phyloP scores from a whole-genome alignment of 345 rosid species.

The Dipteronia dyeriana region DNA sequence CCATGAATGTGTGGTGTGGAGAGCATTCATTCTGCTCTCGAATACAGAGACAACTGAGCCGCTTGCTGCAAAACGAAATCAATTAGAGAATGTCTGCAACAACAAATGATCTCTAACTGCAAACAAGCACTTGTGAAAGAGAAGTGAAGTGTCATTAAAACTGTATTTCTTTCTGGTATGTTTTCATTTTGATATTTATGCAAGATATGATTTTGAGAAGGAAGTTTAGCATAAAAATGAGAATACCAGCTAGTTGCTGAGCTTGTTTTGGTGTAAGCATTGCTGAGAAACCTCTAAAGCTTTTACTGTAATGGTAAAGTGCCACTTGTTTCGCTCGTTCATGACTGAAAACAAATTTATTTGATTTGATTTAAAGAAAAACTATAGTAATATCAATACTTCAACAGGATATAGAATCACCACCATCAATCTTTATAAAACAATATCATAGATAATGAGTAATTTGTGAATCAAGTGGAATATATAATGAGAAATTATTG shows the following conservation, averaged over 20 bases:
- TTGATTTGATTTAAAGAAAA: too few relatives aligned
- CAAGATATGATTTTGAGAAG: not conserved
- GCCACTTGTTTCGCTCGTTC: constrained; percentile 32
- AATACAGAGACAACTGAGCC: constrained; percentile 42
- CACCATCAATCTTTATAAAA: not conserved
- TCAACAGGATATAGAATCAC: not conserved
- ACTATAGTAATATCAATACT: not conserved
- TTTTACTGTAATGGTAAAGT: constrained; percentile 50
- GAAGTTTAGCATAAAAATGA: not conserved
- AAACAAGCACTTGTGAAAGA: too few relatives aligned
- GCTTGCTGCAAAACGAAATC: constrained; percentile 29
- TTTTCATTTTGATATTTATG: not conserved
- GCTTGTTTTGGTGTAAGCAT: constrained; percentile 50
- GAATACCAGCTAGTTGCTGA: constrained; percentile 31
- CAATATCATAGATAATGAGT: not conserved
- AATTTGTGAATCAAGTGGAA: not conserved
- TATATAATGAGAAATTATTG: not conserved
- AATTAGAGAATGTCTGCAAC: not conserved
- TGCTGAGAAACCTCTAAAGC: constrained; percentile 56
- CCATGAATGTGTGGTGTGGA: constrained; percentile 60
- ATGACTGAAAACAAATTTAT: constrained; percentile 29
- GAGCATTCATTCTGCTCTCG: constrained; percentile 35
- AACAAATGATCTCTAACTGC: too few relatives aligned
- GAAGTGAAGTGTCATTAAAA: too few relatives aligned
- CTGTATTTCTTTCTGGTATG: not conserved